Evolutionary conservation across 805 yeast species (phyloP), one percentile per base, ranked within the genome.

Genomic region (Metschnikowia gelsemii): DNA sequence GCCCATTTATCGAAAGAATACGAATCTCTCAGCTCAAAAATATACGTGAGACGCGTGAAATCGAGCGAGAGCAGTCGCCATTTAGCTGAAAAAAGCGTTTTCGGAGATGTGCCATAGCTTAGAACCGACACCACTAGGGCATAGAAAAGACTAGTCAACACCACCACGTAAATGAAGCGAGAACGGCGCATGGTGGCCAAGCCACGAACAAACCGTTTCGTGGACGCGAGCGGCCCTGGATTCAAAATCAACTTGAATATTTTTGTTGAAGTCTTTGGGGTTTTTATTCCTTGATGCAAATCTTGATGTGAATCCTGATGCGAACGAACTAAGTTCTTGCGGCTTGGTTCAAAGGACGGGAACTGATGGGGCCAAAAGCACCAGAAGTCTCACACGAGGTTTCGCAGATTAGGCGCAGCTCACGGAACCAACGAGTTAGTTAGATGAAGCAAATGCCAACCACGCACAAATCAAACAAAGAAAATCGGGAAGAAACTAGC

Each of bases 1-100:
- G 39, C 44, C 51, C 51, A 47, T 6, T 11, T 7, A 31, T 49
- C 39, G 27, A 49, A 44, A 22, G 41, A 34, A 30, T 44, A 44
- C 23, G 37, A 12, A 9, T 35, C 38, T 5, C 21, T 11, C 12
- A 19, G 25, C 21, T 11, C 11, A 22, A 45, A 45, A n/a, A 45
- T 17, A 8, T 8, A 12, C n/a, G 21, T 13, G 6, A 41, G 31
- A 8, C 27, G 37, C 17, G 31, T 14, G 30, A 45, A 38, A 24
- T 45, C 35, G 12, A 38, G 33, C 11, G 19, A 22, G 13, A 45
- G 8, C 8, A 30, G 14, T 17, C 14, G 4, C 31, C 21, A 37
- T 13, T 25, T 32, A 7, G 24, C 45, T 13, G 38, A 27, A 13
- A 28, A 19, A 13, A 32, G 32, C 31, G 13, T 16, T 13, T 16